phyloP scores from a whole-genome alignment of 345 rosid genomes.

The Conringia planisiliqua region DNA sequence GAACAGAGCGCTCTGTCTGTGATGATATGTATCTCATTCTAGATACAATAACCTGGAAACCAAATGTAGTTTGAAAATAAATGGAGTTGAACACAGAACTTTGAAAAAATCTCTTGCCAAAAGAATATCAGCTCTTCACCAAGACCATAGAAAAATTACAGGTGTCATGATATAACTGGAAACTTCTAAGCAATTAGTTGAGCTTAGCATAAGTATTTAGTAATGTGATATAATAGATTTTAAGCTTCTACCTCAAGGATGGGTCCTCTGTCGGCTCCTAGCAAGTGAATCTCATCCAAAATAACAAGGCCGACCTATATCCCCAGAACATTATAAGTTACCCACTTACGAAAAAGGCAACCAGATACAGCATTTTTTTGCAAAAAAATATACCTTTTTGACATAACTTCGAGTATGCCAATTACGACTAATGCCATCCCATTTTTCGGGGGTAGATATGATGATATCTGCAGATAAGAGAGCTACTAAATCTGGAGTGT shows the following conservation, averaged over 20 bases:
- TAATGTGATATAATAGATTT: background rate
- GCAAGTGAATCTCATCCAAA: slow-evolving; percentile 97
- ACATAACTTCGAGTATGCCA: slow-evolving; percentile 98
- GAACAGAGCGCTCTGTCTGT: slow-evolving; percentile 89
- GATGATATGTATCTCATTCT: slow-evolving; percentile 99
- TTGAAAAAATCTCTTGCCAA: background rate
- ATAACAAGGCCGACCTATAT: slow-evolving; percentile 88
- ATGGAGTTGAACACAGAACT: background rate
- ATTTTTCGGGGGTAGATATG: slow-evolving; percentile 96
- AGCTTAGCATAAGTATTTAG: slow-evolving; percentile 10
- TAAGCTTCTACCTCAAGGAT: slow-evolving; percentile 80
- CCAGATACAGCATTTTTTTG: slow-evolving; percentile 1
- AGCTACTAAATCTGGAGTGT: slow-evolving; percentile 94
- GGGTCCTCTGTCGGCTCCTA: slow-evolving; percentile 99
- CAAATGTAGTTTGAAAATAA: slow-evolving; percentile 12
- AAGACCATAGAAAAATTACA: slow-evolving; percentile 1
- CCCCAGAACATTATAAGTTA: slow-evolving; percentile 17
- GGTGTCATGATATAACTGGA: slow-evolving; percentile 14
- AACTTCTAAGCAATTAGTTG: slow-evolving; percentile 7
- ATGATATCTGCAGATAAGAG: slow-evolving; percentile 98
- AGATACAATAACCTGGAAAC: slow-evolving; percentile 86
- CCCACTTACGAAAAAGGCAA: slow-evolving; percentile 10
- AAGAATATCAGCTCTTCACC: slow-evolving; percentile 13
- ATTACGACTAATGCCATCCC: slow-evolving; percentile 99
- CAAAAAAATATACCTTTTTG: slow-evolving; percentile 57